Base-by-base conservation (phyloP, 352 stramenopile genomes). In the Globisporangium recalcitrans region DNA sequence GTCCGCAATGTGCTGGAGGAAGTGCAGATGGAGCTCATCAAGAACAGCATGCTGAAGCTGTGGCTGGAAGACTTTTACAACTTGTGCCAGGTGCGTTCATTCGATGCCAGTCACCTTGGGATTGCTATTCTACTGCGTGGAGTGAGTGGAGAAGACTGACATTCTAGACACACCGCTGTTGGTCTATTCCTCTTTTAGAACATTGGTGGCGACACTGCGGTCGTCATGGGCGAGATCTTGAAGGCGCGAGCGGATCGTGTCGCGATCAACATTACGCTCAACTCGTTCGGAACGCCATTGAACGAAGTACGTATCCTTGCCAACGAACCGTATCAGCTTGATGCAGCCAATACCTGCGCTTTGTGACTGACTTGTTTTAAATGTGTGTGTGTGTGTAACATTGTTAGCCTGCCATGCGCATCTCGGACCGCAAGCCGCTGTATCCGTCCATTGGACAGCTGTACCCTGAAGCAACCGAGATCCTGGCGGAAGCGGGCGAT, bases 231-330 rank as follows among this genome's bases (percentile, higher is more conserved):
- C 34, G 94, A 98, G 67, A 92, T 99, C 49, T 73, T 98, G 34
- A 72, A 81, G 62, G 95, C 96, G 40, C 89, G 97, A 32, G 97
- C 97, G 36, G 97, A 99, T 73, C 97, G 93, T 47, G 98, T 98
- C 57, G 96, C 97, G 24, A 99, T 99, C 74, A 99, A 99, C 78
- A 98, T 99, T 63, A 99, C 97, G 29, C 82, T 99, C 57, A 99
- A 99, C 84, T 99, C 96, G 42, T 99, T 99, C 65, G 95, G 91
- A 52, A 97, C 89, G 22, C 85, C 82, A 21, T 70, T 97, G 58
- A 97, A 97, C 56, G 88, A 97, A 63, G 73, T 85, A 60, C 9
- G 46, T 31, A n/a, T n/a, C n/a, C n/a, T n/a, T n/a, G n/a, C n/a
- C n/a, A n/a, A n/a, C n/a, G n/a, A n/a, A n/a, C n/a, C n/a, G n/a